These are phyloP conservation scores for Babesia sp. DNA, from an alignment of 169 alveolate genomes.

Conservation along the genomic window DNA sequence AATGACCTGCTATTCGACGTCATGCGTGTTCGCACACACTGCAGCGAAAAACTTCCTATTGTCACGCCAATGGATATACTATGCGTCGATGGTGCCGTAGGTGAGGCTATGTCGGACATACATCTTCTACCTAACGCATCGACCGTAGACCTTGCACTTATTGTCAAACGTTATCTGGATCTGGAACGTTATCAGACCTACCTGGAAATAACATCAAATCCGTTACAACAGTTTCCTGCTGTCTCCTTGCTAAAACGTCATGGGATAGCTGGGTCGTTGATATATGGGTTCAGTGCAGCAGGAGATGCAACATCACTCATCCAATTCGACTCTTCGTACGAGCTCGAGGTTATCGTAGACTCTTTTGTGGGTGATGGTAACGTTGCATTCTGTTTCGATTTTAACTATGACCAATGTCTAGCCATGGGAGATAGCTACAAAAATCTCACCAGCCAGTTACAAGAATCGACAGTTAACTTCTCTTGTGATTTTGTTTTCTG, in stretches of 20 bases:
- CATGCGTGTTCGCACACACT: constrained; percentile 22
- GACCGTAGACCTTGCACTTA: constrained; percentile 37
- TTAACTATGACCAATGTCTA: constrained; percentile 39
- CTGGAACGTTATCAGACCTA: constrained; percentile 22
- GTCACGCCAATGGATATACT: constrained; percentile 43
- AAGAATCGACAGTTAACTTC: constrained; percentile 30
- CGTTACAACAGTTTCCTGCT: constrained; percentile 62
- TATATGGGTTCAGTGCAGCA: constrained; percentile 13
- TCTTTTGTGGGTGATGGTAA: constrained; percentile 60
- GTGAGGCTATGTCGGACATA: constrained; percentile 67
- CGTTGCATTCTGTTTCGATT: constrained; percentile 35
- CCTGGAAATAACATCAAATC: constrained; percentile 56
- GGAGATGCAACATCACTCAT: constrained; percentile 2
- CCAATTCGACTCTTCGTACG: constrained; percentile 44
- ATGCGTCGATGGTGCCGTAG: constrained; percentile 39
- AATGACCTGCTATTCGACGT: constrained; percentile 61
- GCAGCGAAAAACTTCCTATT: constrained; percentile 29
- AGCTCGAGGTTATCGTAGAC: constrained; percentile 42
- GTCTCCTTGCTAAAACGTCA: constrained; percentile 55
- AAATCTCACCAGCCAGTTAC: constrained; percentile 16
- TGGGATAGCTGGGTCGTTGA: constrained; percentile 39
- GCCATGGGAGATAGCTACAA: constrained; percentile 21
- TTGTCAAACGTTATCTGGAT: constrained; percentile 21
- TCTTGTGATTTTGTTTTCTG: constrained; percentile 56
- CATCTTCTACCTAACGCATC: constrained; percentile 37